Evolutionary conservation across 2,329 filamentous ascomycete species (phyloP).

Genomic region (Chaetothyriales sp.): DNA sequence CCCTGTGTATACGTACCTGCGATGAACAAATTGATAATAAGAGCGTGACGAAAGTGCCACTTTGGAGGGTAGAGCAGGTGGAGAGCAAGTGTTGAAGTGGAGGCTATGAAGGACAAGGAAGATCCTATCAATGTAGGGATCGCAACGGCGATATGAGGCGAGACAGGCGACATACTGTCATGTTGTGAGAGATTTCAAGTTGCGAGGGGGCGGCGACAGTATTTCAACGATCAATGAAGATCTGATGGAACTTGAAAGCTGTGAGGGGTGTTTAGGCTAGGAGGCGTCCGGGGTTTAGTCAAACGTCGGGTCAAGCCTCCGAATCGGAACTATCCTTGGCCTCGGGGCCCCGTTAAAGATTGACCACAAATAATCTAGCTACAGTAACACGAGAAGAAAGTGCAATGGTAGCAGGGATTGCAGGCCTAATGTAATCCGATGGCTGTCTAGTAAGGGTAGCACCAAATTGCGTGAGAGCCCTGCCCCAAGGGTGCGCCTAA

Average conservation of each 20-base stretch:
- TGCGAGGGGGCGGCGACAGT: not conserved
- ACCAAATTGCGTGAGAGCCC: not conserved
- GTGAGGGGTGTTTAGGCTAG: not conserved
- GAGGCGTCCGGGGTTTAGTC: not conserved
- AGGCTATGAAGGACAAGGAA: constrained; percentile 11
- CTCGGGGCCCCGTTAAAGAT: too few species aligned
- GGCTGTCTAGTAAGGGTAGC: too few species aligned
- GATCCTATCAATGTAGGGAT: constrained; percentile 14
- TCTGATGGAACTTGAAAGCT: not conserved
- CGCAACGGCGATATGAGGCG: constrained; percentile 4
- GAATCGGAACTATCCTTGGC: not conserved
- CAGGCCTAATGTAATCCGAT: not conserved
- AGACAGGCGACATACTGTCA: not conserved
- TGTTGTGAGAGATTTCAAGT: not conserved
- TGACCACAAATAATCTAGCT: too few species aligned
- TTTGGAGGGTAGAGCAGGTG: constrained; percentile 14
- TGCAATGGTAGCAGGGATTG: not conserved
- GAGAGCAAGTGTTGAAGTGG: constrained; percentile 4
- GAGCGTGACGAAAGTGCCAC: constrained; percentile 14
- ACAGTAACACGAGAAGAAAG: not conserved
- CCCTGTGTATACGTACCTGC: constrained; percentile 6
- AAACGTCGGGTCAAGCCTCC: not conserved
- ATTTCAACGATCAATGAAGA: not conserved
- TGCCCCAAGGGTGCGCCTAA: not conserved
- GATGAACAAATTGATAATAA: constrained; percentile 14